Base-by-base conservation (phyloP, 352 stramenopile genomes). In the Phytopythium helicoides region DNA sequence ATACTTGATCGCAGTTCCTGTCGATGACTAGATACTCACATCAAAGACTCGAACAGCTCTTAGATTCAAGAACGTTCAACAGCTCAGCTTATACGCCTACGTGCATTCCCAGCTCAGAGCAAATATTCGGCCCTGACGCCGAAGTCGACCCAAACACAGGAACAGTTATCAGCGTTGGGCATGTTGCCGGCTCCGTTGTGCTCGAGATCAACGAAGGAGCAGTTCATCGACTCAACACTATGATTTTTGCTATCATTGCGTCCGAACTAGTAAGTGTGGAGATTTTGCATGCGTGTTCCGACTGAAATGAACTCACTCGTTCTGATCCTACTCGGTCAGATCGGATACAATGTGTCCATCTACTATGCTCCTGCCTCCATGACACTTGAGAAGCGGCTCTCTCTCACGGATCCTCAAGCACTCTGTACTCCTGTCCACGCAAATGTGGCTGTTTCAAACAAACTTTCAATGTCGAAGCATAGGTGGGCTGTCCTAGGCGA, bases 181-280 rank as follows among this genome's bases (percentile, higher is more conserved):
- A 54, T 19, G 58, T 70, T 3, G 68, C 71, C 10, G 64, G 68
- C 2, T 64, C 72, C 1, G 47, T 87, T 22, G 47, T 82, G 2
- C 23, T 86, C 21, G 74, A 87, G 54, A 46, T 78, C 18, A 60
- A 72, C 23, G 59, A 44, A 7, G 84, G 74, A 64, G 49, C 53
- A 2, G 69, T 73, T 0, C 68, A 82, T 26, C 37, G 26, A 9
- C 55, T 87, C 9, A 68, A 68, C 10, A 64, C 74, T 1, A 51
- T 74, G 26, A 41, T 81, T 9, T 66, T 81, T 22, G 52, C 74
- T 2, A 83, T 87, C 44, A 47, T 87, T 14, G 65, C 63, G 0
- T 56, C 69, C n/a, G 73, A 84, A 58, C 28, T 81, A 56, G 71
- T 81, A 64, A 37, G 52, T 25, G n/a, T 16, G 3, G 1, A 28